A percentile compares a stretch with the other conserved stretches of the same genome.
Evolutionary conservation across 176 grass and related monocot species (phyloP).

Genomic region (Lolium multiflorum): DNA sequence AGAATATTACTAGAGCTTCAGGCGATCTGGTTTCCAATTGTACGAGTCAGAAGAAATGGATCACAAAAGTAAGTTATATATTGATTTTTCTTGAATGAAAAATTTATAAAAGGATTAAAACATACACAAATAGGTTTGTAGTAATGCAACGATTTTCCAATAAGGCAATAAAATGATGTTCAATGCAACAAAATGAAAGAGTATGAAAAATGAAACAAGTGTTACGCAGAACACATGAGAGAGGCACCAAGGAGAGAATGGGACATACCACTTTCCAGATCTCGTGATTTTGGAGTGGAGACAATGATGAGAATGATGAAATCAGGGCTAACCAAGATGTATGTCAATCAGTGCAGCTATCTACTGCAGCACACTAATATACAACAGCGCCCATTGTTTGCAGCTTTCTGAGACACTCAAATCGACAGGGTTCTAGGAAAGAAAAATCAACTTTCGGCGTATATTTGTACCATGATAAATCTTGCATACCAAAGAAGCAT

Average conservation of each 20-base stretch:
- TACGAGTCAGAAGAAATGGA: constrained; percentile 15
- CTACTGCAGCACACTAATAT: constrained; percentile 25
- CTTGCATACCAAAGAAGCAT: constrained; percentile 20
- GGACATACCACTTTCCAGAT: constrained; percentile 22
- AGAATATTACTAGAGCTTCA: constrained; percentile 15
- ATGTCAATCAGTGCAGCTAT: not conserved
- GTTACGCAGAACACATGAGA: constrained; percentile 19
- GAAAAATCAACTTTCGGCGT: constrained; percentile 27
- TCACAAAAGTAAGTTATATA: constrained; percentile 3
- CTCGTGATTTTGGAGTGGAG: constrained; percentile 7
- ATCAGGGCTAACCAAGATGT: constrained; percentile 17
- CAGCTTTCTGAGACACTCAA: constrained; percentile 9
- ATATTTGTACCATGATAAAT: constrained; percentile 33
- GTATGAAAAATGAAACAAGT: not conserved
- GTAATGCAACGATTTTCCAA: constrained; percentile 20
- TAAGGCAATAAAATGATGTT: constrained; percentile 24
- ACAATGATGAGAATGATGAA: constrained; percentile 7
- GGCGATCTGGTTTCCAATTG: not conserved
- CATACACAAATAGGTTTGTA: not conserved
- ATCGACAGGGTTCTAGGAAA: not conserved
- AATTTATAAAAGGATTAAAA: constrained; percentile 18
- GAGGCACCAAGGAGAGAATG: constrained; percentile 22
- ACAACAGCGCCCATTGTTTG: not conserved
- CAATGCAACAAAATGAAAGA: constrained; percentile 4
- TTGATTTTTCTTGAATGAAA: not conserved